Conservation (phyloP, 495 filamentous ascomycete species). For the Podospora pseudoanserina region DNA sequence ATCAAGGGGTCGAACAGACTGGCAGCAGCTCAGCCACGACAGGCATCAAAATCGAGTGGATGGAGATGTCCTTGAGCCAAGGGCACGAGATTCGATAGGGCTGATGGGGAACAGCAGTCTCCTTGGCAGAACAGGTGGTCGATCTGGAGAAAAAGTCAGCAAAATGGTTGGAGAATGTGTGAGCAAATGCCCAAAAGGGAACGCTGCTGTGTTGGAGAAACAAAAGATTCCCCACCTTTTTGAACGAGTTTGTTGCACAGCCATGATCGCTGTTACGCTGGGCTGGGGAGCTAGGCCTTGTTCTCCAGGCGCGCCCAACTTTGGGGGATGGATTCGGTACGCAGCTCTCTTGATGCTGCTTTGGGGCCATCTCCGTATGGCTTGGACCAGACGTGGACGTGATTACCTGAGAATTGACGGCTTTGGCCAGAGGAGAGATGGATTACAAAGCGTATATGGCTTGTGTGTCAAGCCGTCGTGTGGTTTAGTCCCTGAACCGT, state of each 20-base stretch:
- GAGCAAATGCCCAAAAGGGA: not conserved
- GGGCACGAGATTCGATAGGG: not conserved
- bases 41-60: not conserved
- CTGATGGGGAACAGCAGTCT: not conserved
- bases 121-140: not conserved
- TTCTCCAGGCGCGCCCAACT: not conserved
- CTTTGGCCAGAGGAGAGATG: not conserved
- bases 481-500: not conserved
- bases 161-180: not conserved
- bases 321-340: not conserved
- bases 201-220: not conserved
- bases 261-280: constrained; percentile 3
- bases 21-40: not conserved
- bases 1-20: not conserved
- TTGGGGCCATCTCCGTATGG: not conserved
- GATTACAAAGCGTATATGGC: not conserved
- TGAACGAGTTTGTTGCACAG: constrained; percentile 5
- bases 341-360: not conserved
- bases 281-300: not conserved
- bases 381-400: not conserved
- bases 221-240: not conserved
- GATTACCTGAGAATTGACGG: not conserved
- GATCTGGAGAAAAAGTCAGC: no score
- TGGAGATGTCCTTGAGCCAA: not conserved
- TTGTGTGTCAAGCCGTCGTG: not conserved